Evolutionary conservation across 805 yeast species (phyloP).

Genomic region (Hemisphaericaspora nanyangensis): DNA sequence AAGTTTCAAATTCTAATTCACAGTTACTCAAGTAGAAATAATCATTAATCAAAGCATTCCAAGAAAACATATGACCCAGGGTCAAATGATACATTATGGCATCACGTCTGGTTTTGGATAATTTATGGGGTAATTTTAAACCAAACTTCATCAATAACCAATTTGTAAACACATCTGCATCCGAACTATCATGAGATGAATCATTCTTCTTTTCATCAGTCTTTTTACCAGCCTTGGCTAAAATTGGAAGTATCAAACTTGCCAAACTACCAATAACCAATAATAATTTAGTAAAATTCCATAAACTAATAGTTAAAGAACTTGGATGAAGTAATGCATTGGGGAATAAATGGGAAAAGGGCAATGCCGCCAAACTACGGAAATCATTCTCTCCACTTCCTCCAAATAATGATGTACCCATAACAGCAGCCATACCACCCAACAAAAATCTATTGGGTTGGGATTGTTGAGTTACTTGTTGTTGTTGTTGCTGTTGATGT

Average conservation of each 20-base stretch:
- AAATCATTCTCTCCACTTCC: slow-evolving; percentile 42
- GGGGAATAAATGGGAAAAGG: slow-evolving; percentile 25
- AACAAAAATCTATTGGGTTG: slow-evolving; percentile 46
- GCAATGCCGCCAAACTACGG: slow-evolving; percentile 47
- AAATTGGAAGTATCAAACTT: slow-evolving; percentile 13
- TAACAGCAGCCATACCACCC: slow-evolving; percentile 63
- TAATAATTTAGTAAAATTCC: slow-evolving; percentile 19
- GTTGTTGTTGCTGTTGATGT: slow-evolving; percentile 7
- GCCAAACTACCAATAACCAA: slow-evolving; percentile 19
- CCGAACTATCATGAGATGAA: neutral
- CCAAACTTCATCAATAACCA: slow-evolving; percentile 29
- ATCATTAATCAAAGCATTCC: slow-evolving; percentile 17
- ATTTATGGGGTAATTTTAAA: slow-evolving; percentile 21
- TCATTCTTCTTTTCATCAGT: neutral
- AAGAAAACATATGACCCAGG: slow-evolving; percentile 1
- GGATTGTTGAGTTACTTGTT: slow-evolving; percentile 9
- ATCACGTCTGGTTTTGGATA: slow-evolving; percentile 14
- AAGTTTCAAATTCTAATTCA: slow-evolving; percentile 31
- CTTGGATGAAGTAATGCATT: slow-evolving; percentile 14
- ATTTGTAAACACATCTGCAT: slow-evolving; percentile 8
- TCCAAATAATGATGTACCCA: slow-evolving; percentile 58
- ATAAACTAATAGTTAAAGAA: slow-evolving; percentile 21
- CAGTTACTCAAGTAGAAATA: slow-evolving; percentile 25
- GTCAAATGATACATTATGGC: slow-evolving; percentile 11
- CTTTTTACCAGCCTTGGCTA: slow-evolving; percentile 2